A percentile compares a stretch with the other conserved stretches of the same genome.
These are phyloP conservation scores for Pseudisothecium myosuroides DNA, from an alignment of 225 moss, liverwort and hornwort species.

Conservation along the genomic window DNA sequence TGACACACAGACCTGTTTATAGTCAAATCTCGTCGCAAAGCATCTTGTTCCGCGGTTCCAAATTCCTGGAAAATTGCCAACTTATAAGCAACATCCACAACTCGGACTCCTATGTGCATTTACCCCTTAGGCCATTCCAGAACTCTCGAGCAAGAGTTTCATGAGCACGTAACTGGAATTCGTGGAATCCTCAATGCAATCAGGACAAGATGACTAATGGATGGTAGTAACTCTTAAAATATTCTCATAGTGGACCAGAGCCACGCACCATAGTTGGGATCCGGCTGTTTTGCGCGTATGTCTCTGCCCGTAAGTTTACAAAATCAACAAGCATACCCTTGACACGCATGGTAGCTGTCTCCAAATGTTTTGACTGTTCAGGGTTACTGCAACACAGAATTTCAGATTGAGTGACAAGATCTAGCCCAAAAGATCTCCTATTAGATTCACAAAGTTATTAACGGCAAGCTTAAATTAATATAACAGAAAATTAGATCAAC, in stretches of 20 bases:
- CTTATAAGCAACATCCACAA: neutral
- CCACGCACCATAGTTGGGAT: conserved; percentile 65
- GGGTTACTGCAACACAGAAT: conserved; percentile 58
- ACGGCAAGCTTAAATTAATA: too few species aligned
- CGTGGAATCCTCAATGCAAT: neutral
- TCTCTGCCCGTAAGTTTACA: conserved; percentile 81
- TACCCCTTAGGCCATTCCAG: neutral
- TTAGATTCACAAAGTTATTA: neutral
- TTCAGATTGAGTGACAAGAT: neutral
- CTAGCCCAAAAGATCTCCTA: neutral
- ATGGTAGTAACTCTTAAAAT: neutral
- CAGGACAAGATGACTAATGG: neutral
- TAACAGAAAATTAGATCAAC: neutral
- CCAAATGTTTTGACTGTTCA: conserved; percentile 91
- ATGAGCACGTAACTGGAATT: neutral
- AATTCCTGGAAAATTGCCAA: conserved; percentile 39
- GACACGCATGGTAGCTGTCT: conserved; percentile 87
- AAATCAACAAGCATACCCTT: conserved; percentile 74
- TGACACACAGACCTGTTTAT: conserved; percentile 50
- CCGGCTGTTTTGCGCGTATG: conserved; percentile 64
- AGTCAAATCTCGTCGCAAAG: conserved; percentile 69
- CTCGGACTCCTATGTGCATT: neutral
- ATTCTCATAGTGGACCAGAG: neutral
- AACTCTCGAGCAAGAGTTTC: neutral
- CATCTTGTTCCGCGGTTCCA: conserved; percentile 87